Conservation (phyloP, 345 rosid genomes). For the Bretschneidera sinensis region DNA sequence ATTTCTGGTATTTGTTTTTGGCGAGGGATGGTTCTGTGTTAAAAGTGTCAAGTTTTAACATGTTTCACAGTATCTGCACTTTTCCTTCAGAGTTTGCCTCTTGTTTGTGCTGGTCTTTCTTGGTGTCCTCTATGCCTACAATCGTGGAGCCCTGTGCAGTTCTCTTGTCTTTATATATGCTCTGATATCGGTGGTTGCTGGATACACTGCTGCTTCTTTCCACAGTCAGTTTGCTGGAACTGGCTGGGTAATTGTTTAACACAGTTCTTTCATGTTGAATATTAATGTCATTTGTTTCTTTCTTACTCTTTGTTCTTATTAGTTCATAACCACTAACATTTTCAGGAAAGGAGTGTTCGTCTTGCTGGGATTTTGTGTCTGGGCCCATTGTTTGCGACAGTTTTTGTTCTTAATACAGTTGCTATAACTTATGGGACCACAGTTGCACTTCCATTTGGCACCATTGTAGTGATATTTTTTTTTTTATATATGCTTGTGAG, state of each 20-base stretch:
- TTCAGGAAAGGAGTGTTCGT: conserved; percentile 64
- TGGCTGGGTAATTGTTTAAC: conserved; percentile 72
- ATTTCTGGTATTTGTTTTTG: neutral
- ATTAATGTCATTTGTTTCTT: neutral
- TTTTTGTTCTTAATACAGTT: conserved; percentile 51
- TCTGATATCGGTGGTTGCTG: conserved; percentile 67
- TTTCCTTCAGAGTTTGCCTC: conserved; percentile 43
- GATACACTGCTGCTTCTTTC: conserved; percentile 64
- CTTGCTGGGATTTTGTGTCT: conserved; percentile 58
- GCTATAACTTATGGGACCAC: conserved; percentile 70
- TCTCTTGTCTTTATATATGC: conserved; percentile 49
- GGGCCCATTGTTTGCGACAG: conserved; percentile 46
- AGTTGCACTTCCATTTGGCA: conserved; percentile 76
- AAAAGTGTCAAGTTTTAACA: conserved; percentile 7
- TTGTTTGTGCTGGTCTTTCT: conserved; percentile 52
- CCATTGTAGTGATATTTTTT: conserved; percentile 53
- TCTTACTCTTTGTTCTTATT: neutral
- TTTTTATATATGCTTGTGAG: conserved; percentile 39
- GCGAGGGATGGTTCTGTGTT: neutral
- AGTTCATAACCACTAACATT: conserved; percentile 7
- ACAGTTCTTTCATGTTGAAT: neutral
- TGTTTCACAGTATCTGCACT: conserved; percentile 12
- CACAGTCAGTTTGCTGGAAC: conserved; percentile 54
- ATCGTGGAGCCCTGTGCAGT: conserved; percentile 52
- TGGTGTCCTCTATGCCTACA: conserved; percentile 73